Evolutionary conservation across 495 filamentous ascomycete species (phyloP).

Genomic region (Niebla homalea): DNA sequence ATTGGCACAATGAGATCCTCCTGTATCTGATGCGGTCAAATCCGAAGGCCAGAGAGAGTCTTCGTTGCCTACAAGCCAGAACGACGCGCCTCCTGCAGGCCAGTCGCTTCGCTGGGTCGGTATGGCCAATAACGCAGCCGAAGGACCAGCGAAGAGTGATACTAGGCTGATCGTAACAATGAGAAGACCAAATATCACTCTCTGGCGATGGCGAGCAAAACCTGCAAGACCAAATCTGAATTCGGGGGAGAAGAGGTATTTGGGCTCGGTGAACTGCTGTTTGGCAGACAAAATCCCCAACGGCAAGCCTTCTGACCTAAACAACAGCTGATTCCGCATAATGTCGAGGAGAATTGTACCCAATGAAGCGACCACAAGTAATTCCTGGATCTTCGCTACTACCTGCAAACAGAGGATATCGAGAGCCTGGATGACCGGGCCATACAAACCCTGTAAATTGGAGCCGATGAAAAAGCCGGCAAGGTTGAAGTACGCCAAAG

Average conservation of each 20-base stretch:
- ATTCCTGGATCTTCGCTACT: constrained; percentile 5
- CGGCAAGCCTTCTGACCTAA: constrained; percentile 2
- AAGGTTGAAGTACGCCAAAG: constrained; percentile 5
- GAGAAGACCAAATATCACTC: not conserved
- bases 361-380: constrained; percentile 3
- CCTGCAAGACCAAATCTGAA: constrained; percentile 8
- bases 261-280: constrained; percentile 1
- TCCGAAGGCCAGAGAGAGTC: constrained; percentile 1
- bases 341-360: constrained; percentile 2
- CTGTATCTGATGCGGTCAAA: not conserved
- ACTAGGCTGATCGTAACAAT: constrained; percentile 1
- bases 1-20: not conserved
- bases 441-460: constrained; percentile 1
- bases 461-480: constrained; percentile 2
- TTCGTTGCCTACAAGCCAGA: constrained; percentile 5
- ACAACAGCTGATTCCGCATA: not conserved
- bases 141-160: constrained; percentile 6
- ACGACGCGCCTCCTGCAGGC: constrained; percentile 6
- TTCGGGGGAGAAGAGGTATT: constrained; percentile 6
- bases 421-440: not conserved
- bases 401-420: constrained; percentile 6
- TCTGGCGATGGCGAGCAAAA: not conserved
- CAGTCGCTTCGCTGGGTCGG: constrained; percentile 1
- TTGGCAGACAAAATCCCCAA: constrained; percentile 2
- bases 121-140: constrained; percentile 4